A percentile compares a stretch with the other conserved stretches of the same genome.
phyloP scores from a whole-genome alignment of 2,329 filamentous ascomycete species.

The Rugonectria rugulosa region DNA sequence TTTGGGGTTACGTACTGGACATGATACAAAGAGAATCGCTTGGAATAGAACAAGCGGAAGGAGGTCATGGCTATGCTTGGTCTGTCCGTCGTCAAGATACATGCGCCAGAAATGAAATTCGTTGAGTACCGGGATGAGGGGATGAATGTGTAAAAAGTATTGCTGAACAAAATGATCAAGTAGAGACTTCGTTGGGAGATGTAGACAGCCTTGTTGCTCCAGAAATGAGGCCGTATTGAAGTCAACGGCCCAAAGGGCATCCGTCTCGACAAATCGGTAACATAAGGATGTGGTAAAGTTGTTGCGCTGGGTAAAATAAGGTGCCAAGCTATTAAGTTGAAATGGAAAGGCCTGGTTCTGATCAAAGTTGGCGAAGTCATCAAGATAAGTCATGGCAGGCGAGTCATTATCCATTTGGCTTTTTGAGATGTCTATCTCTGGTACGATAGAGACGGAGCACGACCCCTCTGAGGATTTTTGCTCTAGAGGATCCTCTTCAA shows the following conservation, averaged over 20 bases:
- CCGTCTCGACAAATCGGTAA: neutral
- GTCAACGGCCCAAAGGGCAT: neutral
- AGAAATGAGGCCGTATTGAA: neutral
- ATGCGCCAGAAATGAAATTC: constrained; percentile 30
- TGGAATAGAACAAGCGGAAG: constrained; percentile 25
- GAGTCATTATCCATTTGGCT: too few relatives aligned
- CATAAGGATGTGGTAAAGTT: neutral
- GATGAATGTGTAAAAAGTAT: constrained; percentile 36
- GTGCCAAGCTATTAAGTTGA: too few relatives aligned
- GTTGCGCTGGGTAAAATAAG: too few relatives aligned
- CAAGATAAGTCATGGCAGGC: too few relatives aligned
- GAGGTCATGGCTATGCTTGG: neutral
- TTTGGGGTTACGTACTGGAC: constrained; percentile 16
- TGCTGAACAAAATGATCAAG: constrained; percentile 30
- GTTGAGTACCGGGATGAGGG: constrained; percentile 30
- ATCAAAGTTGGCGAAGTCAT: too few relatives aligned
- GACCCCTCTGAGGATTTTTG: too few relatives aligned
- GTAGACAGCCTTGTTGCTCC: constrained; percentile 23
- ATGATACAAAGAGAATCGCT: constrained; percentile 29
- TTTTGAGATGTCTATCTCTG: too few relatives aligned
- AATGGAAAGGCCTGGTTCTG: too few relatives aligned
- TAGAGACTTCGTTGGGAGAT: constrained; percentile 20
- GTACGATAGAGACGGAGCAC: too few relatives aligned
- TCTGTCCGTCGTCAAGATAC: constrained; percentile 20
- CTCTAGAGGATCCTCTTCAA: too few relatives aligned